Percentiles rank a stretch among this genome's conserved stretches.
Evolutionary conservation across 2,329 filamentous ascomycete genomes (phyloP).

Genomic region (Diaporthe amygdali): DNA sequence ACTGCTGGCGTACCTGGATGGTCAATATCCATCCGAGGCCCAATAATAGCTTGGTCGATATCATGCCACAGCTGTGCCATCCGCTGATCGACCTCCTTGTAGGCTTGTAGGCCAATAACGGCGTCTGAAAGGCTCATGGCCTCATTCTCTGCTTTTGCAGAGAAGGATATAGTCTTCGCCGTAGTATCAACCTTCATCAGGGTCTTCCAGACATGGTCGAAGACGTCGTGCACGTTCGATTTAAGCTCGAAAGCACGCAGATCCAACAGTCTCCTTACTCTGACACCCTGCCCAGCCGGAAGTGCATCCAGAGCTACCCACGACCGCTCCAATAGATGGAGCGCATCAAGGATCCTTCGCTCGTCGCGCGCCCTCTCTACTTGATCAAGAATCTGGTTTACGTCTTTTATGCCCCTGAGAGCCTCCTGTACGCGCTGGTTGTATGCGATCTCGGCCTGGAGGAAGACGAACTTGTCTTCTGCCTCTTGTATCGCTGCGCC

Average conservation of each 20-base stretch:
- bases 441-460: slow-evolving; percentile 63
- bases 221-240: slow-evolving; percentile 66
- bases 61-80: slow-evolving; percentile 67
- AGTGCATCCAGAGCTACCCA: slow-evolving; percentile 64
- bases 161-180: slow-evolving; percentile 60
- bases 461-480: slow-evolving; percentile 60
- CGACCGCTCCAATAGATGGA: slow-evolving; percentile 61
- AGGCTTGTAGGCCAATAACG: slow-evolving; percentile 60
- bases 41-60: slow-evolving; percentile 65
- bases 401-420: slow-evolving; percentile 57
- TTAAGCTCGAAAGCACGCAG: slow-evolving; percentile 70
- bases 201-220: slow-evolving; percentile 73
- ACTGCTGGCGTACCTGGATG: slow-evolving; percentile 43
- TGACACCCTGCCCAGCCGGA: slow-evolving; percentile 64
- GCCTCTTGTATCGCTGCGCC: slow-evolving; percentile 59
- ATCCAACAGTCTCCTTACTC: slow-evolving; percentile 69
- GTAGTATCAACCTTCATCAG: slow-evolving; percentile 68
- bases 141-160: slow-evolving; percentile 53
- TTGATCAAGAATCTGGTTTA: slow-evolving; percentile 65
- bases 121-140: slow-evolving; percentile 60
- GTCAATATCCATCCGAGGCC: slow-evolving; percentile 59
- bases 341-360: slow-evolving; percentile 59
- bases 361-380: slow-evolving; percentile 64
- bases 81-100: slow-evolving; percentile 65
- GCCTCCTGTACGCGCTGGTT: slow-evolving; percentile 60